Percentiles rank a stretch among this genome's conserved stretches.
These are phyloP conservation scores for Lyophyllum shimeji DNA, from an alignment of 768 basidiomycete species.

Conservation along the genomic window DNA sequence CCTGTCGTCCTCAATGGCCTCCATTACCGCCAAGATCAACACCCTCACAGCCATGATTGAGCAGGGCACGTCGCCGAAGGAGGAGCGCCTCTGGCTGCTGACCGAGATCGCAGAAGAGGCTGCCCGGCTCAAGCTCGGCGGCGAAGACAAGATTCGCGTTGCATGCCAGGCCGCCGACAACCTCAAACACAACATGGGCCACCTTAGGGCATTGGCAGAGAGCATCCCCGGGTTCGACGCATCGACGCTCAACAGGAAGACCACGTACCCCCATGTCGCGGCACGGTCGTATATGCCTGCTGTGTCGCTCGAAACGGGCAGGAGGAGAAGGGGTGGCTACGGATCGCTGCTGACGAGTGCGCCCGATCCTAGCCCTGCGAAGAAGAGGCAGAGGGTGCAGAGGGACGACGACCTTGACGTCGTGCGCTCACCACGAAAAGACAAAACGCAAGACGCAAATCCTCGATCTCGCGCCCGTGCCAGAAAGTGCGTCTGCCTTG, in stretches of 20 bases:
- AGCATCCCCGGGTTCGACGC: slow-evolving; percentile 65
- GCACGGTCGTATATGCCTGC: slow-evolving; percentile 66
- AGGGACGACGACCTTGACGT: slow-evolving; percentile 68
- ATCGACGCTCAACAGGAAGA: slow-evolving; percentile 55
- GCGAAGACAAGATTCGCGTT: slow-evolving; percentile 97
- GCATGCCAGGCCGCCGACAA: slow-evolving; percentile 90
- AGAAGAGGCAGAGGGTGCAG: slow-evolving; percentile 62
- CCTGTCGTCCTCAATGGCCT: slow-evolving; percentile 81
- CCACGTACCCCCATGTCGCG: slow-evolving; percentile 76
- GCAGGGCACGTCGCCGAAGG: slow-evolving; percentile 52
- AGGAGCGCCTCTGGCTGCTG: slow-evolving; percentile 83
- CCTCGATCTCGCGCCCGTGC: slow-evolving; percentile 51
- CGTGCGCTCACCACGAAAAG: slow-evolving; percentile 63
- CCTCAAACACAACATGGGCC: slow-evolving; percentile 62
- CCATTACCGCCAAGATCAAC: slow-evolving; percentile 79
- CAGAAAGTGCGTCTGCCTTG: slow-evolving; percentile 52
- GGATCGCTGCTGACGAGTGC: slow-evolving; percentile 53
- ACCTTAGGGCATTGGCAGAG: slow-evolving; percentile 62
- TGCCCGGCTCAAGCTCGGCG: slow-evolving; percentile 84
- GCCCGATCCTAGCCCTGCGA: slow-evolving; percentile 62
- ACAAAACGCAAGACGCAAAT: slow-evolving; percentile 44
- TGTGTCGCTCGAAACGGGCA: slow-evolving; percentile 58
- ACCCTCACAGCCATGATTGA: slow-evolving; percentile 77
- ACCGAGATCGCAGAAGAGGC: slow-evolving; percentile 96
- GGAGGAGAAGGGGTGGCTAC: slow-evolving; percentile 57